Conservation (phyloP, 2,329 filamentous ascomycete species). For the Teratosphaeria epicoccoides region DNA sequence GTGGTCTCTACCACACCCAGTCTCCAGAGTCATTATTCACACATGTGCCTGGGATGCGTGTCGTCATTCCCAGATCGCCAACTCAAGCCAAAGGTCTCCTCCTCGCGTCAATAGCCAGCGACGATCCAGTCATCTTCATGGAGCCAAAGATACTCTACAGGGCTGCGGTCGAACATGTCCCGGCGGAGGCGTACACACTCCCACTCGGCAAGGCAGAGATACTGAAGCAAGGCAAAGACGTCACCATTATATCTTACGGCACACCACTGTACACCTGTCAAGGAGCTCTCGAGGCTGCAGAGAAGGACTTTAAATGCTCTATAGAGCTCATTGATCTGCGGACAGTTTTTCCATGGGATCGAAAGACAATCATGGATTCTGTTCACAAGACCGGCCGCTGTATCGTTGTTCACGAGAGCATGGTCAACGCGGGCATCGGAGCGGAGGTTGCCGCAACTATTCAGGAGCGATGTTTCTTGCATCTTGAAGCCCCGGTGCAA, state of each 20-base stretch:
- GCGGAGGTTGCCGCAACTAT: conserved; percentile 83
- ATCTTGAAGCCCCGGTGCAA: conserved; percentile 73
- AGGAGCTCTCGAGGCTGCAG: conserved; percentile 62
- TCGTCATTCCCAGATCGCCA: conserved; percentile 78
- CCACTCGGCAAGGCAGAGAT: conserved; percentile 79
- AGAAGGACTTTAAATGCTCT: conserved; percentile 63
- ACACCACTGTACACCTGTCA: conserved; percentile 80
- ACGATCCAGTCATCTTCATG: conserved; percentile 86
- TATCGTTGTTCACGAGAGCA: conserved; percentile 83
- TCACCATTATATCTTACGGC: conserved; percentile 82
- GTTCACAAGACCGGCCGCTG: conserved; percentile 79
- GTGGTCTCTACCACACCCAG: conserved; percentile 79
- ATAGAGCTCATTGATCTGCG: conserved; percentile 80
- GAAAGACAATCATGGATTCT: conserved; percentile 66
- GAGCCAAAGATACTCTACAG: conserved; percentile 90
- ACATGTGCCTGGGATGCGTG: conserved; percentile 73
- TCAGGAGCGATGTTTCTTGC: conserved; percentile 75
- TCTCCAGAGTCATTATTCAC: conserved; percentile 81
- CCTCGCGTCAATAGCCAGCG: conserved; percentile 61
- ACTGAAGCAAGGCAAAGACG: conserved; percentile 64
- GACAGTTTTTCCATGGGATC: conserved; percentile 87
- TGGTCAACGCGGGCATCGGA: conserved; percentile 80
- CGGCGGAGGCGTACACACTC: conserved; percentile 67
- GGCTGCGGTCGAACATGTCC: conserved; percentile 84
- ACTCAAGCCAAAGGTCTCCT: conserved; percentile 81